Percentiles rank a stretch among this genome's conserved stretches.
These are phyloP conservation scores for Neurospora sublineolata DNA, from an alignment of 495 filamentous ascomycete genomes.

Conservation along the genomic window DNA sequence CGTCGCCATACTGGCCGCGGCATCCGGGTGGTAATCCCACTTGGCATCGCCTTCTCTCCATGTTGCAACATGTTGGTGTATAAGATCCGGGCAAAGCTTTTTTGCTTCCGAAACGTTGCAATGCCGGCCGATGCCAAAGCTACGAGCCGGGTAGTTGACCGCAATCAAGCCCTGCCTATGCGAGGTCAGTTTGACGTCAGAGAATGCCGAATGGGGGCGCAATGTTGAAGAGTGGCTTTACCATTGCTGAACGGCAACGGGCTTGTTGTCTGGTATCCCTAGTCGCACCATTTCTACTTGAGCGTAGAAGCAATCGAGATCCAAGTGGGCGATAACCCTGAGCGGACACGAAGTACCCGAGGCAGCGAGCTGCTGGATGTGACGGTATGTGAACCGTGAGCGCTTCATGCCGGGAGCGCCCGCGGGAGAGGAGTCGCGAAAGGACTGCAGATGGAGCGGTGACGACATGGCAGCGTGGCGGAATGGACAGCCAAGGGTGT, in stretches of 20 bases:
- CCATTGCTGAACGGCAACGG: conserved; percentile 88
- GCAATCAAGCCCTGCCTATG: conserved; percentile 70
- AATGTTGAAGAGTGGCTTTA: conserved; percentile 18
- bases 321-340: conserved; percentile 80
- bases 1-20: conserved; percentile 59
- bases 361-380: conserved; percentile 62
- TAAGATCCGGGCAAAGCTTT: conserved; percentile 73
- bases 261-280: conserved; percentile 56
- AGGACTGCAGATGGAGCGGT: conserved; percentile 13
- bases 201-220: background rate
- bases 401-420: conserved; percentile 32
- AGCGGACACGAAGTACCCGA: conserved; percentile 64
- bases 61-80: conserved; percentile 87
- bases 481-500: conserved; percentile 19
- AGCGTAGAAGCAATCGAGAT: conserved; percentile 96
- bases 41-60: conserved; percentile 83
- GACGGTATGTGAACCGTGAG: conserved; percentile 74
- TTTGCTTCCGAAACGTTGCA: conserved; percentile 70
- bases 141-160: conserved; percentile 85
- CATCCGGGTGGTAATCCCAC: conserved; percentile 86
- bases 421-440: conserved; percentile 29
- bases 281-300: conserved; percentile 91
- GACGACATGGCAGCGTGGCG: conserved; percentile 14
- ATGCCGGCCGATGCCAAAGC: conserved; percentile 65
- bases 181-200: background rate